phyloP scores from a whole-genome alignment of 2,329 filamentous ascomycete species.

The Lachnellula arida region DNA sequence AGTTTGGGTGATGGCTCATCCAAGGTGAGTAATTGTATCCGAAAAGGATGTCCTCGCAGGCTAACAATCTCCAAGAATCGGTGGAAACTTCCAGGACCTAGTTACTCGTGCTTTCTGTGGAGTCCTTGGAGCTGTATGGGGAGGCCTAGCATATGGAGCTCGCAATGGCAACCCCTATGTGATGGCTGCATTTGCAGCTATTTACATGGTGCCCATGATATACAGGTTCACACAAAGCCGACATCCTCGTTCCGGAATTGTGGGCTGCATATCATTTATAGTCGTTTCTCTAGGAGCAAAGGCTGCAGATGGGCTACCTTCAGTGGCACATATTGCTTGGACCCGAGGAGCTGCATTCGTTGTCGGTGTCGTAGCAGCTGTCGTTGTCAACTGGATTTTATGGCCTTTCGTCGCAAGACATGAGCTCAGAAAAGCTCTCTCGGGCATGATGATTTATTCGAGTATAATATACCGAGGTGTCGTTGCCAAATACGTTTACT shows the following conservation, averaged over 20 bases:
- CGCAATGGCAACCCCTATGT: constrained; percentile 50
- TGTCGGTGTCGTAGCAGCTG: constrained; percentile 48
- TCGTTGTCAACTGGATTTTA: constrained; percentile 54
- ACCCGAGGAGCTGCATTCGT: constrained; percentile 48
- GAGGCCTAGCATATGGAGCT: constrained; percentile 46
- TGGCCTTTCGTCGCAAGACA: constrained; percentile 59
- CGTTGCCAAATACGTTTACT: constrained; percentile 55
- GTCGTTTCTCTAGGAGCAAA: constrained; percentile 44
- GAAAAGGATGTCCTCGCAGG: background rate
- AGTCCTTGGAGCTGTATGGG: constrained; percentile 51
- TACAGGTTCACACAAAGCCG: constrained; percentile 51
- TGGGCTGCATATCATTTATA: constrained; percentile 53
- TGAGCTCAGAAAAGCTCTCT: constrained; percentile 51
- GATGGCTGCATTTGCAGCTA: constrained; percentile 48
- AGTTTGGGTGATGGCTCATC: constrained; percentile 53
- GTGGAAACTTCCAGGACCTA: constrained; percentile 54
- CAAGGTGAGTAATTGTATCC: constrained; percentile 33
- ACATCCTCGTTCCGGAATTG: constrained; percentile 53
- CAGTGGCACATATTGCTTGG: constrained; percentile 40
- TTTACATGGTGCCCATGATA: constrained; percentile 58
- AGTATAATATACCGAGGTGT: constrained; percentile 52
- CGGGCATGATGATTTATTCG: constrained; percentile 53
- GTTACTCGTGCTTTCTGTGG: constrained; percentile 46
- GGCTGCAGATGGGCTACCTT: constrained; percentile 29
- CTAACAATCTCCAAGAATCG: constrained; percentile 36